A percentile compares a stretch with the other conserved stretches of the same genome.
Evolutionary conservation across 306 rosid species (phyloP).

Genomic region (Phaseolus lunatus): DNA sequence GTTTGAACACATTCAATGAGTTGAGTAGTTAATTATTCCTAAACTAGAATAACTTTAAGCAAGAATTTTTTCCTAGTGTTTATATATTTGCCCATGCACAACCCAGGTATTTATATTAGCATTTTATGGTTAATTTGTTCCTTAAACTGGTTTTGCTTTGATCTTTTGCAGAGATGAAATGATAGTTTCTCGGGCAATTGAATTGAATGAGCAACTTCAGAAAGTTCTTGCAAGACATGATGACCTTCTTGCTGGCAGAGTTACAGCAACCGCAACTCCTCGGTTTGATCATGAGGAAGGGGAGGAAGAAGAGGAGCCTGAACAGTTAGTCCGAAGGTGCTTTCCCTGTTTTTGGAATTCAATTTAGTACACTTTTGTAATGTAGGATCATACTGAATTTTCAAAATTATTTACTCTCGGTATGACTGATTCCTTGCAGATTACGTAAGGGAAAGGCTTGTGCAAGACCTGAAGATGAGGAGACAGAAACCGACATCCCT

Average conservation of each 20-base stretch:
- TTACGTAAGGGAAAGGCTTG: slow-evolving; percentile 96
- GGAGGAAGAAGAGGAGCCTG: slow-evolving; percentile 90
- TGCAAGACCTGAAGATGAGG: slow-evolving; percentile 82
- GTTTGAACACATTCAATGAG: background rate
- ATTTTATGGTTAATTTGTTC: slow-evolving; percentile 26
- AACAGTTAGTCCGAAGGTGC: slow-evolving; percentile 88
- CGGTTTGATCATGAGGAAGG: slow-evolving; percentile 57
- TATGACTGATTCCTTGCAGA: slow-evolving; percentile 55
- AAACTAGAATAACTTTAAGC: background rate
- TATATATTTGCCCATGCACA: background rate
- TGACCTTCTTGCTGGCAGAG: slow-evolving; percentile 72
- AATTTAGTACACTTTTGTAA: background rate
- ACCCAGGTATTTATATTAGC: background rate
- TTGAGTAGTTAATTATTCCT: background rate
- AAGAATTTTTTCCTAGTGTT: background rate
- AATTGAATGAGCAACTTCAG: slow-evolving; percentile 87
- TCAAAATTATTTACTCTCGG: slow-evolving; percentile 1
- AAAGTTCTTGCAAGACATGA: slow-evolving; percentile 88
- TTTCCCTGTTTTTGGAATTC: slow-evolving; percentile 4
- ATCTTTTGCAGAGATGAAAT: slow-evolving; percentile 64
- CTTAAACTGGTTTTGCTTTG: slow-evolving; percentile 36
- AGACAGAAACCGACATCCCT: slow-evolving; percentile 53
- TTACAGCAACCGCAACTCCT: slow-evolving; percentile 55
- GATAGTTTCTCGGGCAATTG: slow-evolving; percentile 84
- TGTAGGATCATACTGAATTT: slow-evolving; percentile 23